Base-by-base conservation (phyloP, 805 yeast genomes). In the Schwanniomyces occidentalis region DNA sequence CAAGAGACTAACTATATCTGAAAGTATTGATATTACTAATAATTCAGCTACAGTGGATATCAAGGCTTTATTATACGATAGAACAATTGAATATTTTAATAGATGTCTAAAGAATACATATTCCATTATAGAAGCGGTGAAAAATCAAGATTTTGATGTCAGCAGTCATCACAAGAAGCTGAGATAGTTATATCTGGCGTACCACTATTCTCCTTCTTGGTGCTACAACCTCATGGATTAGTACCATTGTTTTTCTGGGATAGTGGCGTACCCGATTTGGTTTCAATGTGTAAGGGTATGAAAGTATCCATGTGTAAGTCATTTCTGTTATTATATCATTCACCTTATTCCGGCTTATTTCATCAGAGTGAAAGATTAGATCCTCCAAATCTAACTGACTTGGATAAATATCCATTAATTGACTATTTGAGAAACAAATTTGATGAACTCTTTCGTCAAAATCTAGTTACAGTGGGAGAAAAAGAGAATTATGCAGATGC, bases 141-240 rank as follows among this genome's bases (percentile, higher is more conserved):
- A 23, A n/a, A 16, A 14, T 28, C 7, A 16, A 15, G 6, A 27
- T 22, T n/a, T 30, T 15, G 7, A n/a, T n/a, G n/a, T n/a, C n/a
- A n/a, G n/a, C n/a, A n/a, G n/a, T n/a, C n/a, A n/a, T 45, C 40
- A 12, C 43, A 41, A 16, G 46, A 49, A 0, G 45, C 48, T 6
- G 58, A 50, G 25, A 17, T 48, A 3, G 27, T 45, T 6, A 29
- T 53, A 1, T 46, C 61, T 4, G 43, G 53, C 4, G 44, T 51
- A 15, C 31, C 61, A 6, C 36, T 56, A 21, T 58, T 36, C 33
- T 43, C 58, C 5, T 59, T 49, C 27, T 37, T 58, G 14, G 48
- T 57, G 6, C 32, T 55, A 3, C 63, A 58, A 32, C 67, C 67
- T 1, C 52, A 47, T 28, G 38, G 41, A 20, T 33, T 55, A 14